Conservation (phyloP, 305 asterid genomes). For the Rubia balearica region DNA sequence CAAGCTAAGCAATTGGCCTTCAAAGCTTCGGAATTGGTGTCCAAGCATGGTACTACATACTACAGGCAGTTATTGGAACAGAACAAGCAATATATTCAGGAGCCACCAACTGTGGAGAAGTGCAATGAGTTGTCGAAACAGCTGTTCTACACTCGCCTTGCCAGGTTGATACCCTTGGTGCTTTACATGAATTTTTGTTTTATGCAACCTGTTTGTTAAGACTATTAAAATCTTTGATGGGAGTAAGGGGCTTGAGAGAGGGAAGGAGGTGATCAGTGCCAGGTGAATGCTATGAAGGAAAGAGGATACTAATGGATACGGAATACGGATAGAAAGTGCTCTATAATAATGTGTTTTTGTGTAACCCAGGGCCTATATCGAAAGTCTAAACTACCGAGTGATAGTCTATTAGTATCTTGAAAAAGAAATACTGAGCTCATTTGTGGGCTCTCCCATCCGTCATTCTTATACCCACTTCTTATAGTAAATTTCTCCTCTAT, state of each 20-base stretch:
- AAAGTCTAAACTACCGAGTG: not conserved
- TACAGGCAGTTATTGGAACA: slow-evolving; percentile 75
- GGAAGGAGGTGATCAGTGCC: too few relatives aligned
- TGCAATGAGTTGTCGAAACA: slow-evolving; percentile 72
- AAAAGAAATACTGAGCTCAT: too few relatives aligned
- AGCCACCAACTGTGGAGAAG: slow-evolving; percentile 76
- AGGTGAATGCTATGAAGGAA: not conserved
- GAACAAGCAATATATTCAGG: slow-evolving; percentile 67
- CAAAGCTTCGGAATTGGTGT: slow-evolving; percentile 49
- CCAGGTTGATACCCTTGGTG: slow-evolving; percentile 47
- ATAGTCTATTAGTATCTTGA: not conserved
- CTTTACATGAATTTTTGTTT: not conserved
- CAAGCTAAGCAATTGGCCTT: slow-evolving; percentile 46
- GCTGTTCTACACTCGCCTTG: slow-evolving; percentile 80
- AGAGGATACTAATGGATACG: not conserved
- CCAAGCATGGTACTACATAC: slow-evolving; percentile 49
- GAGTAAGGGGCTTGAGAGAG: not conserved
- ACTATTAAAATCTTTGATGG: not conserved
- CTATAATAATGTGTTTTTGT: not conserved
- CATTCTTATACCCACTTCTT: not conserved
- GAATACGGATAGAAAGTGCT: too few relatives aligned
- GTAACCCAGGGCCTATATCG: not conserved
- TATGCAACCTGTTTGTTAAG: not conserved
- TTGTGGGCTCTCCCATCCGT: not conserved
- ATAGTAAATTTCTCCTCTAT: not conserved